Conservation (phyloP, 2,329 filamentous ascomycete species). For the Sporothrix brasiliensis region DNA sequence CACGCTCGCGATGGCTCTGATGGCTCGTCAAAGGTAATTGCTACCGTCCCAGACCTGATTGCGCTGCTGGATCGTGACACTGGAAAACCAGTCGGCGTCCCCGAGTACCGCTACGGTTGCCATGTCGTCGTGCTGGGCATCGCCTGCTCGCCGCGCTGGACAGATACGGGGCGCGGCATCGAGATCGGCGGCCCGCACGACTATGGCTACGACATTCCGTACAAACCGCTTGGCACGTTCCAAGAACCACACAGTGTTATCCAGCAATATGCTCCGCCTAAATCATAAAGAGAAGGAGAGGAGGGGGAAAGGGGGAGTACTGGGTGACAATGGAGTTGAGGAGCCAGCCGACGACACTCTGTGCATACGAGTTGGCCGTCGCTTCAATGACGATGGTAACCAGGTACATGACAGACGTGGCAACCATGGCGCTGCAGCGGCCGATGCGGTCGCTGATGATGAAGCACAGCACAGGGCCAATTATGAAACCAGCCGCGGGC, state of each 20-base stretch:
- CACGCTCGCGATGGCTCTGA: not conserved
- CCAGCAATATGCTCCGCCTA: not conserved
- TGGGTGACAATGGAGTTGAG: conserved; percentile 19
- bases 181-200: not conserved
- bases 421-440: conserved; percentile 27
- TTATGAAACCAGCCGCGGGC: conserved; percentile 23
- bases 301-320: too few relatives aligned
- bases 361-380: conserved; percentile 26
- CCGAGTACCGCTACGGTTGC: not conserved
- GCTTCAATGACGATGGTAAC: conserved; percentile 26
- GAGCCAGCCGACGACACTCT: conserved; percentile 24
- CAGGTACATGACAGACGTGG: conserved; percentile 27
- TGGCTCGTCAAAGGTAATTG: not conserved
- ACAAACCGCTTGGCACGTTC: conserved; percentile 9
- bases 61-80: not conserved
- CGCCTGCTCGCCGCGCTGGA: conserved; percentile 4
- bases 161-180: not conserved
- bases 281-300: not conserved
- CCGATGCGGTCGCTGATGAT: conserved; percentile 29
- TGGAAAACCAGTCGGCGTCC: not conserved
- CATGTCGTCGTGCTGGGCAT: not conserved
- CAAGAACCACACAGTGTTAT: not conserved
- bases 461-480: conserved; percentile 22
- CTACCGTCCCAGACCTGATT: not conserved
- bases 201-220: not conserved